Conservation (phyloP, 2,329 filamentous ascomycete species). For the Ophiostoma tasmaniense region DNA sequence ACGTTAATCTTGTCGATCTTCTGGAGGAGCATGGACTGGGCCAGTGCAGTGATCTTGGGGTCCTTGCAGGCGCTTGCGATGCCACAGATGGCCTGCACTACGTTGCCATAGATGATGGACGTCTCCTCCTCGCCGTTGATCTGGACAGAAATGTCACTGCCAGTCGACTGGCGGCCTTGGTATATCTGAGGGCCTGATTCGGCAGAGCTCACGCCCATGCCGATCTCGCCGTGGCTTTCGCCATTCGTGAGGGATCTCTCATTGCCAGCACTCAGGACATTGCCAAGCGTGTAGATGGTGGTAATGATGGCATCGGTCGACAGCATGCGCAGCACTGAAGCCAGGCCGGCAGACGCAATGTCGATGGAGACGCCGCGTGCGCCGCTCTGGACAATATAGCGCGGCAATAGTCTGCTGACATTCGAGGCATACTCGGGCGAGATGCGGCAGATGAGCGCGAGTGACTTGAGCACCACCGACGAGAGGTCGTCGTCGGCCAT, state of each 20-base stretch:
- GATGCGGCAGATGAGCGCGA: slow-evolving; percentile 72
- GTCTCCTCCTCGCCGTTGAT: slow-evolving; percentile 71
- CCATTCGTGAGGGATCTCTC: slow-evolving; percentile 47
- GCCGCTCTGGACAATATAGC: slow-evolving; percentile 79
- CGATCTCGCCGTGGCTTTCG: slow-evolving; percentile 32
- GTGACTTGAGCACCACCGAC: slow-evolving; percentile 66
- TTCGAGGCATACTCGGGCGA: slow-evolving; percentile 64
- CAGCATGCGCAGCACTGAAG: slow-evolving; percentile 68
- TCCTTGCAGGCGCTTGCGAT: slow-evolving; percentile 76
- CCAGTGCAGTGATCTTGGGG: slow-evolving; percentile 84
- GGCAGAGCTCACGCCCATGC: not conserved
- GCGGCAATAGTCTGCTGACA: slow-evolving; percentile 70
- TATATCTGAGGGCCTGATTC: slow-evolving; percentile 39
- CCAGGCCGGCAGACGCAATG: slow-evolving; percentile 76
- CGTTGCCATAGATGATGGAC: slow-evolving; percentile 67
- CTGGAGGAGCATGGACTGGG: slow-evolving; percentile 92
- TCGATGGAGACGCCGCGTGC: slow-evolving; percentile 60
- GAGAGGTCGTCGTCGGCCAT: slow-evolving; percentile 75
- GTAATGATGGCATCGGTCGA: slow-evolving; percentile 93
- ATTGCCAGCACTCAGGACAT: slow-evolving; percentile 71
- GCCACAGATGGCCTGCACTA: slow-evolving; percentile 92
- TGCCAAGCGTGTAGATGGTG: slow-evolving; percentile 92
- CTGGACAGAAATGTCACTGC: slow-evolving; percentile 72
- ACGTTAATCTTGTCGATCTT: slow-evolving; percentile 81
- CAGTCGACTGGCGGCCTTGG: slow-evolving; percentile 49